phyloP scores from a whole-genome alignment of 345 rosid species.

The Dipteronia sinensis region DNA sequence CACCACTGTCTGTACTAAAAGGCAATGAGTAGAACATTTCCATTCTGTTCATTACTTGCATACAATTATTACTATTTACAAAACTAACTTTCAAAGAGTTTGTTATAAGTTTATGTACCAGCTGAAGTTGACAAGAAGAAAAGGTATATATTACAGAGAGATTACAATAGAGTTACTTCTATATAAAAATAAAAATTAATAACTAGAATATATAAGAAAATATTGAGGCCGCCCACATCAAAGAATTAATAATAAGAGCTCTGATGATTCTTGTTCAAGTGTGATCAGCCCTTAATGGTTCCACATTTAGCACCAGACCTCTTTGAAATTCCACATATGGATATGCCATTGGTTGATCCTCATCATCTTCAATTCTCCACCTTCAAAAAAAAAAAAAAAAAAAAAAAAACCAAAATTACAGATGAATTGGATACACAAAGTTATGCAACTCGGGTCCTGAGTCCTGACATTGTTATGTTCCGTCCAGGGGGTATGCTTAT shows the following conservation, averaged over 20 bases:
- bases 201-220: neutral
- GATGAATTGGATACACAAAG: too few species aligned
- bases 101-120: neutral
- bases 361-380: constrained; percentile 43
- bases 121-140: constrained; percentile 5
- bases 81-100: too few species aligned
- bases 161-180: constrained; percentile 26
- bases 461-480: too few species aligned
- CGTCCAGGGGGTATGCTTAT: too few species aligned
- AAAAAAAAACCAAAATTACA: too few species aligned
- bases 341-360: constrained; percentile 43
- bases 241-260: too few species aligned
- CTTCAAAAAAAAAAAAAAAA: neutral
- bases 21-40: too few species aligned
- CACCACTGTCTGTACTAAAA: too few species aligned
- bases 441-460: too few species aligned
- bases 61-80: too few species aligned
- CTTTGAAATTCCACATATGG: constrained; percentile 53
- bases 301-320: constrained; percentile 43
- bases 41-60: too few species aligned
- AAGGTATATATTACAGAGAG: neutral
- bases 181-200: constrained; percentile 1
- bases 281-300: constrained; percentile 1
- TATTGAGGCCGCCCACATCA: neutral
- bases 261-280: neutral